These are phyloP conservation scores for Venturia pyrina DNA, from an alignment of 2,329 filamentous ascomycete genomes.

Conservation along the genomic window DNA sequence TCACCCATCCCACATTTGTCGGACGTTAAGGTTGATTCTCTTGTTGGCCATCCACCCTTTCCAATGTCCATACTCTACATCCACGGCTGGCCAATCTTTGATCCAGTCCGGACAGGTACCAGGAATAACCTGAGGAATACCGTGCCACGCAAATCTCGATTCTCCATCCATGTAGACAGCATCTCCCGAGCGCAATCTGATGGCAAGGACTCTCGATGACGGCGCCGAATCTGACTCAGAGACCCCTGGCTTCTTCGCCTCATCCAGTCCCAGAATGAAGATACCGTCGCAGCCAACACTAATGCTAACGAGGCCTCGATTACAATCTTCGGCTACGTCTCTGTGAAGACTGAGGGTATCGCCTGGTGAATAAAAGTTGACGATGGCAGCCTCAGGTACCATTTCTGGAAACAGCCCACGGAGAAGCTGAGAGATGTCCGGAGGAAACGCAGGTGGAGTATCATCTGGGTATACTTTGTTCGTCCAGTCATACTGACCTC, in stretches of 20 bases:
- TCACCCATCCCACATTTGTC: slow-evolving; percentile 63
- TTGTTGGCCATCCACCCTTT: slow-evolving; percentile 81
- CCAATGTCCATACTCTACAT: slow-evolving; percentile 55
- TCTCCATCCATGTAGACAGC: slow-evolving; percentile 79
- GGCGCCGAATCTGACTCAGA: background rate
- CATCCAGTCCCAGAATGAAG: slow-evolving; percentile 64
- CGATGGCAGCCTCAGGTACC: slow-evolving; percentile 76
- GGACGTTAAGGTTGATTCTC: slow-evolving; percentile 82
- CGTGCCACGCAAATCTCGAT: slow-evolving; percentile 88
- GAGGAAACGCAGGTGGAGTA: slow-evolving; percentile 61
- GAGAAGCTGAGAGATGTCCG: slow-evolving; percentile 60
- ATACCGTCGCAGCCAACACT: slow-evolving; percentile 85
- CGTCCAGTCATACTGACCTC: slow-evolving; percentile 96
- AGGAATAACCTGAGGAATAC: slow-evolving; percentile 75
- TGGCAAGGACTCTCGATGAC: slow-evolving; percentile 30
- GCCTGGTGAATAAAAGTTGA: slow-evolving; percentile 84
- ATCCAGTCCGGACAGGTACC: slow-evolving; percentile 70
- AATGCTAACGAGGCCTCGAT: slow-evolving; percentile 70
- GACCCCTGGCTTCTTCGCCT: background rate
- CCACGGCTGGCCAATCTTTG: slow-evolving; percentile 57
- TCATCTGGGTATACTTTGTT: slow-evolving; percentile 66
- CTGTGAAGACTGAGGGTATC: slow-evolving; percentile 89
- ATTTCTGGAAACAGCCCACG: slow-evolving; percentile 65
- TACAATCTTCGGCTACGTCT: slow-evolving; percentile 79
- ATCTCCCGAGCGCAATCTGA: slow-evolving; percentile 74